Conservation (phyloP, 352 stramenopile species). For the Aphanomyces stellatus region DNA sequence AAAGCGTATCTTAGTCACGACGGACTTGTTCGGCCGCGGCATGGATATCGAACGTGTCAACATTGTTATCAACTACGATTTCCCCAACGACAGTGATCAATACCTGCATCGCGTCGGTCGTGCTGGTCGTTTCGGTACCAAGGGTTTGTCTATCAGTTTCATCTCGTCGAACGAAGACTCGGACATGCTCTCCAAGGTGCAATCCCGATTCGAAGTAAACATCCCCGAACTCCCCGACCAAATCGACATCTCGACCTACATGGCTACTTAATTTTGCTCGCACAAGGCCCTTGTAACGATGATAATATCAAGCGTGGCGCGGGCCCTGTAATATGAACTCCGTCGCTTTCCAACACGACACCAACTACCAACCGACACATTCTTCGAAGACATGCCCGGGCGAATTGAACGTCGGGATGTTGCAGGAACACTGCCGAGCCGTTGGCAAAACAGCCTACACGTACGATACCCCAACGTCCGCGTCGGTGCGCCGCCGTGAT, state of each 20-base stretch:
- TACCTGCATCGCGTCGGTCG: slow-evolving; percentile 99
- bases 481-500: no score
- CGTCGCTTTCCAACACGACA: no score
- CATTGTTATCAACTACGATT: slow-evolving; percentile 99
- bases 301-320: slow-evolving; percentile 15
- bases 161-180: slow-evolving; percentile 97
- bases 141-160: slow-evolving; percentile 99
- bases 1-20: slow-evolving; percentile 99
- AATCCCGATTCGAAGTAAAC: slow-evolving; percentile 99
- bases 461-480: no score
- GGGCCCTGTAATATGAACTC: no score
- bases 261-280: slow-evolving; percentile 24
- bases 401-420: no score
- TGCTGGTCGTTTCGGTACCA: slow-evolving; percentile 99
- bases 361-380: not conserved
- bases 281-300: not conserved
- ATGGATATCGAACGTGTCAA: slow-evolving; percentile 99
- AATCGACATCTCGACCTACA: slow-evolving; percentile 99
- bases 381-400: not conserved
- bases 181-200: slow-evolving; percentile 97
- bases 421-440: no score
- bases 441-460: no score
- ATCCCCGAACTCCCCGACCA: slow-evolving; percentile 98
- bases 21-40: slow-evolving; percentile 98
- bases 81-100: slow-evolving; percentile 96